Base-by-base conservation (phyloP, 192 early-diverging fungal species). In the Chytriomyces confervae region DNA sequence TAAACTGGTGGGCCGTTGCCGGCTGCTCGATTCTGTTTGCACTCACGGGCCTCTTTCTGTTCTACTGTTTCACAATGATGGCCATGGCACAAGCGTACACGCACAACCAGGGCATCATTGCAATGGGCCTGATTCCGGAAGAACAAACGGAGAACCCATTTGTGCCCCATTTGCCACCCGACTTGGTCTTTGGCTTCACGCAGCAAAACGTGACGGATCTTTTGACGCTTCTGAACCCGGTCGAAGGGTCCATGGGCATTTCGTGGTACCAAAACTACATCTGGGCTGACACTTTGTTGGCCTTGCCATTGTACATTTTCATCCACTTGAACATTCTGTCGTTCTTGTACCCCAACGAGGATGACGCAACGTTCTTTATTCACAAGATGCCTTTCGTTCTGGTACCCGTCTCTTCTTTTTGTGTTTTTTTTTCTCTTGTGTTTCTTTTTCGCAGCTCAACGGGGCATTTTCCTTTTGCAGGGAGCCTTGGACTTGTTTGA, bases 401-500 rank as follows among this genome's bases (percentile, higher is more conserved):
- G 69, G 69, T 70, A 47, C 11, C 43, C 46, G 23, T 5, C 11
- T 48, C 36, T 46, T 68, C 47, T 47, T 23, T 10, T 68, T 47
- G 66, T 23, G 18, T n/a, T 10, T 47, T 46, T 47, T 27, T 27
- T 27, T 27, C 5, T 46, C 6, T 68, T 29, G 18, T 45, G 53
- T 13, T 68, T 16, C 13, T 68, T 16, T 68, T 16, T 16, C 43
- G 9, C 11, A 46, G 3, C 53, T 20, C 53, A 57, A 13, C 5
- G 1, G 1, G 36, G 36, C 36, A 36, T 60, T 36, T 23, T 46
- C 9, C 51, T 6, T 50, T n/a, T 27, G 29, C 6, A 64, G 62
- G 75, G 63, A 9, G n/a, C 48, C 36, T 43, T 76, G 10, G 75
- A 76, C 64, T 49, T 76, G 7, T 76, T 27, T 50, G 75, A 76